Conservation (phyloP, 176 grass and related monocot genomes). For the Olyra latifolia region DNA sequence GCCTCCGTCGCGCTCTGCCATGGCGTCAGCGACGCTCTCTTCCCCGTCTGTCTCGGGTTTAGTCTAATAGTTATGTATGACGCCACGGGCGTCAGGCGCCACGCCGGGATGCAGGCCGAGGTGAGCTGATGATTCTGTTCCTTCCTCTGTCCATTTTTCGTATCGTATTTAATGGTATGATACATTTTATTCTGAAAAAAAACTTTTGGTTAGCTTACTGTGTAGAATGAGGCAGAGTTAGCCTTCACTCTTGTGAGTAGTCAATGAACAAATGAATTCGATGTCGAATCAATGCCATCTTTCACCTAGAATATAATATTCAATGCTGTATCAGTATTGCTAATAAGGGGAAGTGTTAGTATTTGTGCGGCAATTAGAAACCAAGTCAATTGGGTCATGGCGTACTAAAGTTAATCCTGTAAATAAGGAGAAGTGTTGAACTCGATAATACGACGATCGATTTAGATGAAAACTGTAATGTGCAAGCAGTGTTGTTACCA, state of each 20-base stretch:
- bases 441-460: neutral
- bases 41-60: slow-evolving; percentile 92
- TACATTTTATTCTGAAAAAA: neutral
- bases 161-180: neutral
- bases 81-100: slow-evolving; percentile 86
- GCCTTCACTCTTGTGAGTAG: neutral
- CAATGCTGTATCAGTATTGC: neutral
- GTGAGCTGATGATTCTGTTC: slow-evolving; percentile 39
- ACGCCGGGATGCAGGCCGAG: slow-evolving; percentile 98
- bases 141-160: neutral
- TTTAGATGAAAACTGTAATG: neutral
- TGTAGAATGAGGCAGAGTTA: neutral
- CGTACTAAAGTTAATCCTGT: neutral
- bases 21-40: slow-evolving; percentile 78
- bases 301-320: neutral
- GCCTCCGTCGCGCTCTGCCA: slow-evolving; percentile 90
- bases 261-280: neutral
- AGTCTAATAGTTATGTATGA: slow-evolving; percentile 97
- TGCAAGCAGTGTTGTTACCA: neutral
- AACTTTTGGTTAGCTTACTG: neutral
- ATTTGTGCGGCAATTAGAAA: neutral
- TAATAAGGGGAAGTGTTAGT: neutral
- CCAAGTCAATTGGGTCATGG: neutral
- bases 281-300: neutral
- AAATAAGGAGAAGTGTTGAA: neutral